Evolutionary conservation across 73 alveolate species (phyloP).

Genomic region (Tetrahymena elliotti): DNA sequence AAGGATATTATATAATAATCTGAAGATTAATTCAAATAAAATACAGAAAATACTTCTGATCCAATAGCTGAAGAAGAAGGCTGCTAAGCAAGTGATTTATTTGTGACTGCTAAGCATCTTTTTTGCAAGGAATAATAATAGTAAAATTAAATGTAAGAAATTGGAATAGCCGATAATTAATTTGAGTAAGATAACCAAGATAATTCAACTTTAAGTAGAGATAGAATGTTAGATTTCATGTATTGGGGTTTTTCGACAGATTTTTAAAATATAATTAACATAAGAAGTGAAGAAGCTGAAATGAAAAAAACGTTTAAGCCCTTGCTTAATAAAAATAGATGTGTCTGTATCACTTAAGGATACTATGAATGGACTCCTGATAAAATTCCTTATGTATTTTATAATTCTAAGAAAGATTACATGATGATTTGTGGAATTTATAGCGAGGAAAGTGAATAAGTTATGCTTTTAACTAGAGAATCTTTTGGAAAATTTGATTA

Average conservation of each 20-base stretch:
- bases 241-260: conserved; percentile 37
- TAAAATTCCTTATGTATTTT: conserved; percentile 27
- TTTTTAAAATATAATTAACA: conserved; percentile 15
- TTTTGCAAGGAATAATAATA: too few species aligned
- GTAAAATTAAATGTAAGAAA: neutral
- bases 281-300: conserved; percentile 34
- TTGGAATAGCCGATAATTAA: neutral
- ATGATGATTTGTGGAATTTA: conserved; percentile 24
- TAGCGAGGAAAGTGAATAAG: conserved; percentile 20
- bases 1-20: neutral
- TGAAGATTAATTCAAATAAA: too few species aligned
- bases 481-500: conserved; percentile 37
- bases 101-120: neutral
- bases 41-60: neutral
- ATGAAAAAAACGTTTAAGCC: conserved; percentile 39
- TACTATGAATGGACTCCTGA: conserved; percentile 41
- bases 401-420: neutral
- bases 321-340: conserved; percentile 14
- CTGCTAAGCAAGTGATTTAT: neutral
- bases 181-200: too few species aligned
- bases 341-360: conserved; percentile 34
- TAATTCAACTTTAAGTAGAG: neutral
- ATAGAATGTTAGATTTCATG: conserved; percentile 22
- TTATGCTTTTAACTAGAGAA: conserved; percentile 35
- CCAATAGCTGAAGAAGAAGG: neutral